Base-by-base conservation (phyloP, 2,329 filamentous ascomycete genomes). In the Colletotrichum falcatum region DNA sequence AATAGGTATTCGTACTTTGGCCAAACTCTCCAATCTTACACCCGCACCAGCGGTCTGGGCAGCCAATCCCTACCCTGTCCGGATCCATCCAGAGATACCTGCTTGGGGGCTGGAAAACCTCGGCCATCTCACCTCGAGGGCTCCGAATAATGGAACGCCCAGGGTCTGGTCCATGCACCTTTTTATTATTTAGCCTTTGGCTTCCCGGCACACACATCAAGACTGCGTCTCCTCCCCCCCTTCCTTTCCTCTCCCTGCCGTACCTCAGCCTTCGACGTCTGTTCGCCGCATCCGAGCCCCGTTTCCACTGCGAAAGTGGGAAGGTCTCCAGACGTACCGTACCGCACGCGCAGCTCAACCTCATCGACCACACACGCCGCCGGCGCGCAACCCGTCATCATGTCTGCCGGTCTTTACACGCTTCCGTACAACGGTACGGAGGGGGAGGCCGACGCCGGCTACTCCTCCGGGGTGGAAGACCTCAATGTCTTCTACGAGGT, bases 401-500 rank as follows among this genome's bases (percentile, higher is more conserved):
- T 82, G 80, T 80, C 79, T 65, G 74, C 78, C 65, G 75, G 76
- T 74, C 78, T 64, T 65, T 79, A 74, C 72, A 76, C 80, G 56
- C 77, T 77, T 67, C 74, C 76, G 51, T 89, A 88, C 80, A 86
- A 86, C 76, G 87, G 87, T 77, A 86, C 83, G 64, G 76, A 76
- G 37, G 86, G 81, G 69, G 77, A 77, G 73, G 86, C 87, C 77
- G 81, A 87, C 77, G 80, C 82, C 73, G 87, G 87, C 69, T 85
- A 86, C 78, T 86, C 86, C 62, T 77, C 80, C 63, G 78, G 75
- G 14, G 80, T 83, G 83, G 90, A 82, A 86, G 89, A 97, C 81
- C 87, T 97, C 74, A 97, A 97, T 81, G 83, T 95, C 76, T 97
- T 89, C 82, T 97, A 97, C 83, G 88, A 94, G 80, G 91, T 93